Conservation (phyloP, 2,329 filamentous ascomycete species). For the Lizonia empirigonia region DNA sequence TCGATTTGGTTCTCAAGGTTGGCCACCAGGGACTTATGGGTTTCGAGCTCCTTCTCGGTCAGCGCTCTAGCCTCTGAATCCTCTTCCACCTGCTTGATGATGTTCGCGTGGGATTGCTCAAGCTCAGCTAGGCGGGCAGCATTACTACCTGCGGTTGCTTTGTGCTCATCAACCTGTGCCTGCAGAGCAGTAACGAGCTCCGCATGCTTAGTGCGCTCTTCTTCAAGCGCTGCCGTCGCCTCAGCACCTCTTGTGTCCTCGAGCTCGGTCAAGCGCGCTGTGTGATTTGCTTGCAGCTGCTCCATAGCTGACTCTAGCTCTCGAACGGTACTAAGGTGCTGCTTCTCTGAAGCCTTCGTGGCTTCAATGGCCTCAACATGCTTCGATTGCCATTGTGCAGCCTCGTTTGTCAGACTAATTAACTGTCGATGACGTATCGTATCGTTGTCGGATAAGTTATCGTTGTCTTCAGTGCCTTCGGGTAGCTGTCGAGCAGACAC, state of each 20-base stretch:
- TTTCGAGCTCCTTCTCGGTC: slow-evolving; percentile 58
- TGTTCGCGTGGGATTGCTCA: slow-evolving; percentile 71
- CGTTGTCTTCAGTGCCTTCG: slow-evolving; percentile 13
- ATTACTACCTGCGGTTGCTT: slow-evolving; percentile 71
- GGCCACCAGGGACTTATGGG: slow-evolving; percentile 57
- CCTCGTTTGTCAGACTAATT: slow-evolving; percentile 70
- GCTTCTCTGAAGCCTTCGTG: slow-evolving; percentile 73
- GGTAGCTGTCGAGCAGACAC: slow-evolving; percentile 23
- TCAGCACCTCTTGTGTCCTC: slow-evolving; percentile 38
- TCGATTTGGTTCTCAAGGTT: slow-evolving; percentile 64
- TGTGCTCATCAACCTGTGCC: slow-evolving; percentile 80
- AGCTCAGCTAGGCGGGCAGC: slow-evolving; percentile 72
- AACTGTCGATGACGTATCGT: slow-evolving; percentile 63
- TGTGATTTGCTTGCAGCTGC: slow-evolving; percentile 45
- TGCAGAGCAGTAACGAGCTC: slow-evolving; percentile 65
- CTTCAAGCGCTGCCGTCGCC: slow-evolving; percentile 43
- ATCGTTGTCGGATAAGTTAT: slow-evolving; percentile 29
- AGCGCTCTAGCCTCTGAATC: slow-evolving; percentile 65
- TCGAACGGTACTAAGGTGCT: slow-evolving; percentile 72
- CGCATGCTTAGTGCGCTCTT: slow-evolving; percentile 54
- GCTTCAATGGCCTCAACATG: slow-evolving; percentile 73
- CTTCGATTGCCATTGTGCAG: slow-evolving; percentile 75
- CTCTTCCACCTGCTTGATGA: slow-evolving; percentile 71
- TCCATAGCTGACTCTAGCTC: slow-evolving; percentile 70
- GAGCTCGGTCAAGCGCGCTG: slow-evolving; percentile 36